Base-by-base conservation (phyloP, 2,329 filamentous ascomycete species). In the Colletotrichum cereale region DNA sequence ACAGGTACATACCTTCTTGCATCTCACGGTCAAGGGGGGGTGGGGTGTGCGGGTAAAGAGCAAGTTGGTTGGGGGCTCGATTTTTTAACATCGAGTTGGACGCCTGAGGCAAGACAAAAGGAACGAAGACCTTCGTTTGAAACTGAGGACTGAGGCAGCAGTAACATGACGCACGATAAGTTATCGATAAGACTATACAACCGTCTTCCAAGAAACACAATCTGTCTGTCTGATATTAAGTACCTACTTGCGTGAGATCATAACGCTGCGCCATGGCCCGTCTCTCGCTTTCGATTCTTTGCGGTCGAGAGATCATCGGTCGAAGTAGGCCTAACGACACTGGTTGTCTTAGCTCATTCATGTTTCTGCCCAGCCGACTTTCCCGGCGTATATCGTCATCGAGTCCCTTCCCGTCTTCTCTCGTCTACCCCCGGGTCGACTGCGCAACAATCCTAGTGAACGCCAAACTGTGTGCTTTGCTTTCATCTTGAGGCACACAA, bases 181-280 rank as follows among this genome's bases (percentile, higher is more conserved):
- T 58, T 63, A 60, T 71, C 68, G 69, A 72, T 72, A 69, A 72
- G 67, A 31, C n/a, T 52, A 14, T 26, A 24, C 24, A 50, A 62
- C 18, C 44, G 26, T 21, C 14, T 52, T 31, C 2, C 26, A 26
- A 52, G 26, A 36, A 40, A 38, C 44, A 50, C 18, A 36, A 29
- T 21, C 38, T 50, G 42, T 62, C 44, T 31, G 57, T 26, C 6
- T 40, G n/a, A 11, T 18, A 14, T 36, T 21, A 14, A 14, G 11
- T 36, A 29, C 16, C 8, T 31, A 31, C 48, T 40, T 52, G 47
- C 7, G 34, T 50, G 24, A 36, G 26, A 34, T 48, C 21, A 44
- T 18, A 53, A 58, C 36, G 62, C 21, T 66, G 53, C 36, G 53
- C 44, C 29, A 60, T 60, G 53, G 48, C 42, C 48, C 29, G n/a